Evolutionary conservation across 768 basidiomycete species (phyloP), one percentile per base, ranked within the genome.

Genomic region (Calocybe cyanea): DNA sequence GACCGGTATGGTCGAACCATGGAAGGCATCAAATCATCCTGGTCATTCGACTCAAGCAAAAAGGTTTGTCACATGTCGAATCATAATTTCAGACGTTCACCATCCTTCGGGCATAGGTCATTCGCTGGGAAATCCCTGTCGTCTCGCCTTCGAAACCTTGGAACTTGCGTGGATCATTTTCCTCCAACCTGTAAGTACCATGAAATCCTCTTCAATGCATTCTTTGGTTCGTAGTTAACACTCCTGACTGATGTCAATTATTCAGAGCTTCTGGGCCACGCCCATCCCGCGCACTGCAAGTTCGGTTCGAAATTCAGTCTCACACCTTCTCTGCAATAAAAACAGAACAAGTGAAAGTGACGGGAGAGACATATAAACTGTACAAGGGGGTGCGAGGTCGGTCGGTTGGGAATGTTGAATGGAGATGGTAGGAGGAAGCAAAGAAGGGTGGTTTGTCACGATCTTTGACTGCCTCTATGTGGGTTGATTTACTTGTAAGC

Each of bases 381-480:
- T 96, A 87, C 68, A 95, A 94, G 63, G 93, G 93, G 13, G 85
- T 96, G 41, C 71, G 92, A 58, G 80, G 83, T 36, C 70, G 75
- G 32, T 77, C 78, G 24, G 61, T 68, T n/a, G 87, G 85, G 1
- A 74, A 77, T 43, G 70, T 91, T 3, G 90, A 92, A 63, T 90
- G 77, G 76, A 68, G 77, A 51, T 78, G 75, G 76, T 79, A 38
- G 49, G 37, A 31, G 39, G 25, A 17, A 35, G 20, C 18, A 14
- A 30, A n/a, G n/a, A n/a, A n/a, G n/a, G n/a, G n/a, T n/a, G n/a
- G n/a, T n/a, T n/a, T n/a, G n/a, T n/a, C n/a, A n/a, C n/a, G n/a
- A n/a, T n/a, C n/a, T n/a, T n/a, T n/a, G n/a, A n/a, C n/a, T n/a
- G n/a, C n/a, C n/a, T n/a, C n/a, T n/a, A n/a, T n/a, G n/a, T n/a